phyloP scores from a whole-genome alignment of 2,329 filamentous ascomycete species.

The Fusarium equiseti region DNA sequence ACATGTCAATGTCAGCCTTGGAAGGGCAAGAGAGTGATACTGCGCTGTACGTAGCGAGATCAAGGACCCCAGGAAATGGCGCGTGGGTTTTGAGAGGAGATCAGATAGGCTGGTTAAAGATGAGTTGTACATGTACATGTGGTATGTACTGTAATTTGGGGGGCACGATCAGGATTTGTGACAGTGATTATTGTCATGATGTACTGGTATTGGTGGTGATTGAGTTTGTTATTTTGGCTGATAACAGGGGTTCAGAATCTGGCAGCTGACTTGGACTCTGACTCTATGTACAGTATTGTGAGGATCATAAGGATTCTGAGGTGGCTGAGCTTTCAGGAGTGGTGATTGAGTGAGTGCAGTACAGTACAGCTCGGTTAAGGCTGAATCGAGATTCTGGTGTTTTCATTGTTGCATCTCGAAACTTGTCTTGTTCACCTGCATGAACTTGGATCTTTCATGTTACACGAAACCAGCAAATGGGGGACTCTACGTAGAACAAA shows the following conservation, averaged over 20 bases:
- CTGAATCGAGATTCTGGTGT: constrained; percentile 32
- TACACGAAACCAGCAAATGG: constrained; percentile 16
- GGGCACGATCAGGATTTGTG: constrained; percentile 13
- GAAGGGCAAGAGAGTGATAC: constrained; percentile 6
- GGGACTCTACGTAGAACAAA: not conserved
- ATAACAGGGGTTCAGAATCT: constrained; percentile 10
- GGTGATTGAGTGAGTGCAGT: constrained; percentile 2
- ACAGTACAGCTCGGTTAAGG: constrained; percentile 5
- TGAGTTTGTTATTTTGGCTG: constrained; percentile 17
- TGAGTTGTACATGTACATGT: constrained; percentile 13
- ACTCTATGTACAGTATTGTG: not conserved
- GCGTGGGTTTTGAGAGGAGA: constrained; percentile 36
- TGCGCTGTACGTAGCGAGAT: constrained; percentile 1
- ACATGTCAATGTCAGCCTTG: constrained; percentile 18
- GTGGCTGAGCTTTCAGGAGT: constrained; percentile 8
- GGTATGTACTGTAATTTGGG: constrained; percentile 9
- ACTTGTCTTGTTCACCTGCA: constrained; percentile 17
- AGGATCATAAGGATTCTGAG: constrained; percentile 2
- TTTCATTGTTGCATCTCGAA: constrained; percentile 23
- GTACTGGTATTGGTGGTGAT: constrained; percentile 11
- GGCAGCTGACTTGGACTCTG: constrained; percentile 7
- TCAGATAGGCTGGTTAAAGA: not conserved
- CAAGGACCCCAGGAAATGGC: constrained; percentile 32
- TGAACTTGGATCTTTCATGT: constrained; percentile 24
- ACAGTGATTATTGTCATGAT: constrained; percentile 17